These are phyloP conservation scores for Paraconiothyrium brasiliense DNA, from an alignment of 2,329 filamentous ascomycete species.

Conservation along the genomic window DNA sequence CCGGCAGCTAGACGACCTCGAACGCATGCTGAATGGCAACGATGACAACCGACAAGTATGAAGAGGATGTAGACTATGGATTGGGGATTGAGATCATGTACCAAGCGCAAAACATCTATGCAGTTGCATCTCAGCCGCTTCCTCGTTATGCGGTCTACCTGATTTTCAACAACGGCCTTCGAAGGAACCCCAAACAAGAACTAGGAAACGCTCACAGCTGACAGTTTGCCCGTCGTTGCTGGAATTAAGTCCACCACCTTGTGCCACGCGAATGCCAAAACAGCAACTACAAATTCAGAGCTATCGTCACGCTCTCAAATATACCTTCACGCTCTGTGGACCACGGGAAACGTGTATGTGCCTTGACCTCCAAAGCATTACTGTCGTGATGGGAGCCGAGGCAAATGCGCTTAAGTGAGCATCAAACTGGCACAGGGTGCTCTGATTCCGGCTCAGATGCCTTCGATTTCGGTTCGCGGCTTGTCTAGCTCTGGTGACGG, in stretches of 20 bases:
- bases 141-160: neutral
- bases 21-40: neutral
- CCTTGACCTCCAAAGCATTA: neutral
- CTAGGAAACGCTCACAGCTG: slow-evolving; percentile 8
- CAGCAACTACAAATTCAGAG: neutral
- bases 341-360: neutral
- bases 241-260: slow-evolving; percentile 4
- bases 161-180: neutral
- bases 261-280: neutral
- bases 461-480: neutral
- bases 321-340: neutral
- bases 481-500: neutral
- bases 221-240: neutral
- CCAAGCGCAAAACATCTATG: neutral
- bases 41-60: neutral
- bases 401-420: slow-evolving; percentile 12
- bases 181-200: neutral
- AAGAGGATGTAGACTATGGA: neutral
- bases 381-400: slow-evolving; percentile 4
- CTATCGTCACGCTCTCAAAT: neutral
- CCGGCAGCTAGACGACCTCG: neutral
- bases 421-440: neutral
- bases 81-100: neutral
- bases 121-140: neutral
- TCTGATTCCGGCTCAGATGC: slow-evolving; percentile 3